Evolutionary conservation across 2,329 filamentous ascomycete genomes (phyloP), one percentile per base, ranked within the genome.

Genomic region (Ilyonectria robusta): DNA sequence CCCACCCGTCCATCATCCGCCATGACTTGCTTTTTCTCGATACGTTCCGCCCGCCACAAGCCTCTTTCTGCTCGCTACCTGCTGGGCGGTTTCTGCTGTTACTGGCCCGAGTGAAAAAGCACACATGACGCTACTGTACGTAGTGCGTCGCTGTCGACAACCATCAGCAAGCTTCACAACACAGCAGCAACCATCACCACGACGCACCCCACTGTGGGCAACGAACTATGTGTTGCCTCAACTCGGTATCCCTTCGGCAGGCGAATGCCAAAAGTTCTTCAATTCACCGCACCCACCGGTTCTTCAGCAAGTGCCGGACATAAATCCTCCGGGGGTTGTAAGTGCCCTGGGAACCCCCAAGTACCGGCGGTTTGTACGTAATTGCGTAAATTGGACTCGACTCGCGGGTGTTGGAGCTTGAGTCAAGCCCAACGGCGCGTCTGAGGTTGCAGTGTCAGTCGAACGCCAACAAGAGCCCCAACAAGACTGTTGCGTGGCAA

Each of bases 81-180:
- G 40, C 58, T 63, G 44, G 62, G 55, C 40, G 65, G 62, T 58
- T 47, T 48, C 50, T 67, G 42, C 33, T 72, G 40, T 65, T 56
- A 69, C 71, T 75, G 71, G 71, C 35, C 65, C 50, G 59, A 48
- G 51, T 29, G 59, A 68, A 59, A 48, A 37, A 48, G 51, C 61
- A 65, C 73, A 67, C 68, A 74, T 75, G 73, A 67, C 73, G 70
- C 70, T 75, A 72, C 73, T 74, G 68, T 70, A 72, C 56, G 53
- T 66, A 35, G 56, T 72, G 58, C 59, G 48, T 59, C 53, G 31
- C 60, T 40, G 42, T 57, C 51, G 35, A 53, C 58, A 37, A 33
- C 55, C 64, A 47, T 62, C 50, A 35, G 48, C 29, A 44, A 42
- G 21, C 42, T 57, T 60, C 46, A 26, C 47, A 37, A 48, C 44